A percentile compares a stretch with the other conserved stretches of the same genome.
phyloP scores from a whole-genome alignment of 768 basidiomycete species.

The Serendipita sp. region DNA sequence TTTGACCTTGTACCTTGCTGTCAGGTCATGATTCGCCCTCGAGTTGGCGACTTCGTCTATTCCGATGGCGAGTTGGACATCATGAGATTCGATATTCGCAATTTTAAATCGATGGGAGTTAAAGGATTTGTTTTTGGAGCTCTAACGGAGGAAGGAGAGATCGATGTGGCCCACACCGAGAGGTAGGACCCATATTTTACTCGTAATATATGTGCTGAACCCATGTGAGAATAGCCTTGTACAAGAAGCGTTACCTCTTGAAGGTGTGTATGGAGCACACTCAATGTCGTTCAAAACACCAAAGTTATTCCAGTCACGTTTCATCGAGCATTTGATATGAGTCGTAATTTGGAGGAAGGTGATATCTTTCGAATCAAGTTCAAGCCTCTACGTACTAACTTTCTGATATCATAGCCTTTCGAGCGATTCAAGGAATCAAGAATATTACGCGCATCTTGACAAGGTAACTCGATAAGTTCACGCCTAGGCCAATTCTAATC shows the following conservation, averaged over 20 bases:
- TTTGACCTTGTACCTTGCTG: not conserved
- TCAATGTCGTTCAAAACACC: not conserved
- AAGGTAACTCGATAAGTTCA: constrained; percentile 31
- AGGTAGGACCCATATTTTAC: not conserved
- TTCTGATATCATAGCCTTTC: no score
- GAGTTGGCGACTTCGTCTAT: constrained; percentile 68
- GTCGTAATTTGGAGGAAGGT: constrained; percentile 39
- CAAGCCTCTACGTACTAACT: not conserved
- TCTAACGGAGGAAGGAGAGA: constrained; percentile 39
- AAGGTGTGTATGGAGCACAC: constrained; percentile 30
- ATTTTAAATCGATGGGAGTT: constrained; percentile 37
- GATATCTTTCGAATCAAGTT: constrained; percentile 7
- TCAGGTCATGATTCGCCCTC: constrained; percentile 68
- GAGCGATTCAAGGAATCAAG: constrained; percentile 24
- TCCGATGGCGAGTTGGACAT: constrained; percentile 46
- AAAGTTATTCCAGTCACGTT: constrained; percentile 41
- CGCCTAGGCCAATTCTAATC: not conserved
- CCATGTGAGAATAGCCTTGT: constrained; percentile 29
- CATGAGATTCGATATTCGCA: constrained; percentile 64
- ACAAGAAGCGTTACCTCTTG: constrained; percentile 39
- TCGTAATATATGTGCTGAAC: not conserved
- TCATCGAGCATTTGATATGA: constrained; percentile 70
- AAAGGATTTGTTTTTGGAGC: constrained; percentile 29
- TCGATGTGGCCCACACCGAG: constrained; percentile 12
- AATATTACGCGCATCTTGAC: constrained; percentile 67